Conservation (phyloP, 768 basidiomycete genomes). For the Chalciporus chontae region DNA sequence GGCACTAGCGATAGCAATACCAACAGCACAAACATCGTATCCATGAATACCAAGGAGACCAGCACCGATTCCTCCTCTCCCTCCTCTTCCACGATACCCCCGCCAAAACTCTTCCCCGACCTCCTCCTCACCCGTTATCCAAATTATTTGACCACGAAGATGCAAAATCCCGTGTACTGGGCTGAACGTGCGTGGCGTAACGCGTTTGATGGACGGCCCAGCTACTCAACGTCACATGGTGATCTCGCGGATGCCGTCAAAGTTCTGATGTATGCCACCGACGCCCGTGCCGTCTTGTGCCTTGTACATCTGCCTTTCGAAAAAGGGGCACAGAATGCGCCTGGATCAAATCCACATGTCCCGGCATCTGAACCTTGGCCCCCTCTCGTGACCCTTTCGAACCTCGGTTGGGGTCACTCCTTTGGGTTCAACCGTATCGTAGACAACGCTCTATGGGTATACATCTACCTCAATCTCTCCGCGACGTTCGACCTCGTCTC, state of each 20-base stretch:
- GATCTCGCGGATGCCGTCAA: slow-evolving; percentile 36
- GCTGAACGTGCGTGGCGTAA: neutral
- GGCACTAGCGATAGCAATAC: neutral
- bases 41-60: neutral
- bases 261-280: slow-evolving; percentile 31
- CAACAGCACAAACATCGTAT: neutral
- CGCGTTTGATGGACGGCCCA: neutral
- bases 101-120: neutral
- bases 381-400: neutral
- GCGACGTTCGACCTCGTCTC: slow-evolving; percentile 28
- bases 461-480: slow-evolving; percentile 37
- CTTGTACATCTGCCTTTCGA: neutral
- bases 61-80: neutral
- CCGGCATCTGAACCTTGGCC: neutral
- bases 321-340: neutral
- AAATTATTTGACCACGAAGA: neutral
- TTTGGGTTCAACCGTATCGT: neutral
- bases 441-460: slow-evolving; percentile 29
- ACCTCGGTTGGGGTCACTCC: neutral
- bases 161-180: neutral
- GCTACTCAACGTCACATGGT: neutral
- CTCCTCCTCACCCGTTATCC: neutral
- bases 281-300: slow-evolving; percentile 28
- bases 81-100: neutral
- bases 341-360: neutral